Base-by-base conservation (phyloP, 169 alveolate genomes). In the Pseudocohnilembus persalinus region DNA sequence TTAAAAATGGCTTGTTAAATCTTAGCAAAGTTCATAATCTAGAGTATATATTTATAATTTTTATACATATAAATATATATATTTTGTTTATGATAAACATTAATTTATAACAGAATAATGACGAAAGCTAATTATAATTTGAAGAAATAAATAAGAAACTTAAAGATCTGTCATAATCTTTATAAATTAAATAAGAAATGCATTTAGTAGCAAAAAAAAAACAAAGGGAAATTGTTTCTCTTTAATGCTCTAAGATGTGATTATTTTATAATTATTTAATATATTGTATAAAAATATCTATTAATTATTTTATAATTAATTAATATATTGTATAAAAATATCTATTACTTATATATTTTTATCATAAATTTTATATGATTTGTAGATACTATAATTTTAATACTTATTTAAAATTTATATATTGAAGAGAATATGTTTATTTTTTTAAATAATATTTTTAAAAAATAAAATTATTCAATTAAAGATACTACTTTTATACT, bases 161-260 rank as follows among this genome's bases (percentile, higher is more conserved):
- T 35, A 75, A 75, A 31, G 80, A 75, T 6, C 63, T 75, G 33
- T 35, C 80, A 6, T 31, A 31, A 1, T 35, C 31, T 75, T 31
- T 75, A 64, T 31, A 75, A 75, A 75, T 31, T 26, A 35, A 75
- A 75, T 75, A 35, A 29, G 80, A 75, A 26, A 31, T 35, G 80
- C 29, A 75, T 28, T 75, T 75, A 31, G 29, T 75, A 25, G 31
- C 33, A 75, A 75, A 75, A 75, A 75, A 75, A 31, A 75, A 30
- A 29, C 80, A 75, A 75, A 75, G 80, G 33, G 80, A 75, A 75
- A 75, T 75, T 31, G 33, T 75, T 0, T 31, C 80, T 29, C 31
- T 75, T 35, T 31, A 64, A 26, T 75, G 31, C 33, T 35, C 68
- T 75, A 75, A 75, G 27, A 26, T 31, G 33, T 26, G 63, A 1